Evolutionary conservation across 148 eudicot species (phyloP).

Genomic region (Rhododendron molle): DNA sequence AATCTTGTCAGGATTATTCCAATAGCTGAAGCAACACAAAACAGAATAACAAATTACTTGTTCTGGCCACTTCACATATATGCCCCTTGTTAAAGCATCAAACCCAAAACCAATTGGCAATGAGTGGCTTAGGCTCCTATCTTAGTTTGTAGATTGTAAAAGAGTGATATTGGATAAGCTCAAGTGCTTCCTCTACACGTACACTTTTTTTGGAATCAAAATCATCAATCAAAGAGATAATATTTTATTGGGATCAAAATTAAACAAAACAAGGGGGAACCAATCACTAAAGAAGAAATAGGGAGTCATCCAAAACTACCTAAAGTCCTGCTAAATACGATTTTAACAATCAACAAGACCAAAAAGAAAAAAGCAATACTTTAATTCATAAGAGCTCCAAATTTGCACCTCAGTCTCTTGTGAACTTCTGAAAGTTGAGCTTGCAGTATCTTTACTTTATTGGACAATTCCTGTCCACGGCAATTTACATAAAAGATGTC

Average conservation of each 20-base stretch:
- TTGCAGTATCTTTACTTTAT: slow-evolving; percentile 34
- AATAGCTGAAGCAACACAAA: slow-evolving; percentile 45
- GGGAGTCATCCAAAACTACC: not conserved
- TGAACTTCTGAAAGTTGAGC: slow-evolving; percentile 37
- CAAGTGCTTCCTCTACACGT: not conserved
- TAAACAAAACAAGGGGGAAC: not conserved
- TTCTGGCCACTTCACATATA: not conserved
- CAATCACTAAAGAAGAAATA: not conserved
- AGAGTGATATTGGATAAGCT: not conserved
- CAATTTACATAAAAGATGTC: slow-evolving; percentile 16
- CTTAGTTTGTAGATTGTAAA: not conserved
- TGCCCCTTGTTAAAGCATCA: not conserved
- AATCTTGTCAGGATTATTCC: slow-evolving; percentile 82
- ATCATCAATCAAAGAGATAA: not conserved
- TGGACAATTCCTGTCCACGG: slow-evolving; percentile 34
- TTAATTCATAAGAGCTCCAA: not conserved
- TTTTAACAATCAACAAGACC: not conserved
- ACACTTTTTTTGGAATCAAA: not conserved
- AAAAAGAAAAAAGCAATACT: not conserved
- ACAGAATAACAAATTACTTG: not conserved
- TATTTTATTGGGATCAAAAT: not conserved
- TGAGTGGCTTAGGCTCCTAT: not conserved
- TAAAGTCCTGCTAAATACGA: not conserved
- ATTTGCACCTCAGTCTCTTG: slow-evolving; percentile 38
- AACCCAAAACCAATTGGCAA: not conserved